Evolutionary conservation across 495 filamentous ascomycete species (phyloP).

Genomic region (Neurospora cerealis): DNA sequence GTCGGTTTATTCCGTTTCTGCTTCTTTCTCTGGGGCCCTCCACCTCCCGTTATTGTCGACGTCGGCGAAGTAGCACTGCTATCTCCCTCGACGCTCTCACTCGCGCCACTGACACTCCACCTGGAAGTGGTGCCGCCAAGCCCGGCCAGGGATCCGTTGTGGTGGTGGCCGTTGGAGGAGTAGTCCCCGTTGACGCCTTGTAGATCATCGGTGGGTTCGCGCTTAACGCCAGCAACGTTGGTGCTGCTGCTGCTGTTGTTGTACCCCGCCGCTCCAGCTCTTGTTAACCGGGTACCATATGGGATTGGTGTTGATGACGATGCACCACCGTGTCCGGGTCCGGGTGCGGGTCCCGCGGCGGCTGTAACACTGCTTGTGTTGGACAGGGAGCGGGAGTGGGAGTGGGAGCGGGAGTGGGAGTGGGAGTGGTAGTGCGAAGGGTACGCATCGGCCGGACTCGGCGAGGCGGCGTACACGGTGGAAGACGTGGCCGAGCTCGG

Average conservation of each 20-base stretch:
- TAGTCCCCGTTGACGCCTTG: not conserved
- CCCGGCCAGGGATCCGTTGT: not conserved
- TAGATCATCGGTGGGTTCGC: not conserved
- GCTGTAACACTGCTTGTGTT: conserved; percentile 1
- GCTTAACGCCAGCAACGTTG: conserved; percentile 4
- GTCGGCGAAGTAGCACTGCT: conserved; percentile 23
- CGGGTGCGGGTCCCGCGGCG: not conserved
- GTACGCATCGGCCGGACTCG: not conserved
- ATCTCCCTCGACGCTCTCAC: conserved; percentile 9
- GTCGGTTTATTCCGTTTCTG: conserved; percentile 71
- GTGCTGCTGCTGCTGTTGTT: not conserved
- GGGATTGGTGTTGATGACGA: not conserved
- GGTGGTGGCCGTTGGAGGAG: not conserved
- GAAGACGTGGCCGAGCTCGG: conserved; percentile 20
- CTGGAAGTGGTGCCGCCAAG: conserved; percentile 6
- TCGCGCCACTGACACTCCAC: not conserved
- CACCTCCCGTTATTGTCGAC: conserved; percentile 3
- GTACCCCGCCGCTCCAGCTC: not conserved
- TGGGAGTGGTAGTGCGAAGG: not conserved
- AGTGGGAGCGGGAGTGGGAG: conserved; percentile 7
- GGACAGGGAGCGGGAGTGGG: not conserved
- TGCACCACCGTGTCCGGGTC: not conserved
- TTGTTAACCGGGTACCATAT: not conserved
- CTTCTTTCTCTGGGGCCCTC: conserved; percentile 44
- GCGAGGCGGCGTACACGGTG: conserved; percentile 26